phyloP scores from a whole-genome alignment of 1,139 yeast species.

The Zygoascus meyerae region DNA sequence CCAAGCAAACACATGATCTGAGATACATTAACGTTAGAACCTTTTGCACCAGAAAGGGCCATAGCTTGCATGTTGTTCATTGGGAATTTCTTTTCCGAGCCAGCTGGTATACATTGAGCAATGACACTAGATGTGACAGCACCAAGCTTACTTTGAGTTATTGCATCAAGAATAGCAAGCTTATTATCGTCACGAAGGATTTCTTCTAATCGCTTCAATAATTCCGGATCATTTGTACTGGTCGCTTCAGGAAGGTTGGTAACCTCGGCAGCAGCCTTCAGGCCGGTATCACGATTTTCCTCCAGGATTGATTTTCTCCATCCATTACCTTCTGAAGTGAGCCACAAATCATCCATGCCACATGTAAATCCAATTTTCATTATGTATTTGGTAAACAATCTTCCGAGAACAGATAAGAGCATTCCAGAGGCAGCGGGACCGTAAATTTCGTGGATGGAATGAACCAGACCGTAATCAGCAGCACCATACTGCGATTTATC shows the following conservation, averaged over 20 bases:
- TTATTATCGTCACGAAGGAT: slow-evolving; percentile 90
- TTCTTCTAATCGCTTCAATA: slow-evolving; percentile 84
- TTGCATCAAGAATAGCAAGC: slow-evolving; percentile 91
- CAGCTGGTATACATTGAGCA: slow-evolving; percentile 89
- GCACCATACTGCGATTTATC: slow-evolving; percentile 99
- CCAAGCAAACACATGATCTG: slow-evolving; percentile 99
- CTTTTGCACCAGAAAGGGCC: slow-evolving; percentile 99
- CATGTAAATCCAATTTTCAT: slow-evolving; percentile 94
- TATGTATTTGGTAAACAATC: slow-evolving; percentile 89
- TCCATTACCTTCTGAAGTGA: slow-evolving; percentile 82
- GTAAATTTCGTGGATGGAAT: slow-evolving; percentile 91
- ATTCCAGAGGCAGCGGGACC: slow-evolving; percentile 90
- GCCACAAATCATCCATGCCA: slow-evolving; percentile 98
- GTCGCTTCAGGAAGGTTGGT: slow-evolving; percentile 64
- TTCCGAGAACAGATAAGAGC: slow-evolving; percentile 81
- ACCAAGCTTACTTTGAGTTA: slow-evolving; percentile 89
- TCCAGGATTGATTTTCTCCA: slow-evolving; percentile 82
- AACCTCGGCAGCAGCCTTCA: slow-evolving; percentile 90
- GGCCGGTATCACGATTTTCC: slow-evolving; percentile 75
- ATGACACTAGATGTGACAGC: slow-evolving; percentile 90
- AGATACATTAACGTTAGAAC: slow-evolving; percentile 96
- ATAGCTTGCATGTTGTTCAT: slow-evolving; percentile 96
- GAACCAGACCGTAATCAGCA: slow-evolving; percentile 93
- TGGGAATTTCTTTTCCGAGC: slow-evolving; percentile 94
- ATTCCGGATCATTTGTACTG: slow-evolving; percentile 61